Evolutionary conservation across 164 flowering plant species (phyloP).

Genomic region (Berberis vulgaris): DNA sequence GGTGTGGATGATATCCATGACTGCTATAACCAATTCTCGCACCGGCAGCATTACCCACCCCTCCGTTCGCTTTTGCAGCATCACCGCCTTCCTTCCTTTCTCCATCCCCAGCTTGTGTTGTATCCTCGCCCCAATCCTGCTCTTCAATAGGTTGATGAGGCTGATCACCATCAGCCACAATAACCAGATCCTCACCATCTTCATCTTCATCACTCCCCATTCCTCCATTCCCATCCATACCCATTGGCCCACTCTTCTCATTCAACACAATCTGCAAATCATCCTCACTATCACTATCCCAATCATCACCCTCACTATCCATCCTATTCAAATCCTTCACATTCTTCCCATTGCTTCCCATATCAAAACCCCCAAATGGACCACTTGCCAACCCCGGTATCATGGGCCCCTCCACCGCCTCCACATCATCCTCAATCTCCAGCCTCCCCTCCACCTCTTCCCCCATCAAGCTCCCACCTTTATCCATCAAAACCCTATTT

Average conservation of each 20-base stretch:
- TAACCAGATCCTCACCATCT: slow-evolving; percentile 67
- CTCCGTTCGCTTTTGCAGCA: slow-evolving; percentile 37
- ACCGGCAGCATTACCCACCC: slow-evolving; percentile 18
- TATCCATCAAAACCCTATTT: slow-evolving; percentile 9
- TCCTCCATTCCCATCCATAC: slow-evolving; percentile 34
- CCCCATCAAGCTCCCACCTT: slow-evolving; percentile 11
- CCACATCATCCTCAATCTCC: slow-evolving; percentile 25
- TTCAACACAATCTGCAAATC: slow-evolving; percentile 94
- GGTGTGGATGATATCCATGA: slow-evolving; percentile 74
- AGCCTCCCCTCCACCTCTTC: slow-evolving; percentile 21
- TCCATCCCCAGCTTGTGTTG: slow-evolving; percentile 36
- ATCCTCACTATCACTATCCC: slow-evolving; percentile 96
- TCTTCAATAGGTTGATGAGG: slow-evolving; percentile 47
- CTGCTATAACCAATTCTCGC: slow-evolving; percentile 61
- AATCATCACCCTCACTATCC: slow-evolving; percentile 60
- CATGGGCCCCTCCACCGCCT: slow-evolving; percentile 24
- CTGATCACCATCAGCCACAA: slow-evolving; percentile 48
- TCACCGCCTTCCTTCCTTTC: slow-evolving; percentile 70
- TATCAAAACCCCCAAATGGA: slow-evolving; percentile 9
- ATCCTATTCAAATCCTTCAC: slow-evolving; percentile 19
- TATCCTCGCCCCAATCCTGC: slow-evolving; percentile 70
- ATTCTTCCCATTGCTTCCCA: slow-evolving; percentile 1
- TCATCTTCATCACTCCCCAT: slow-evolving; percentile 49
- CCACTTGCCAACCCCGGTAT: slow-evolving; percentile 55
- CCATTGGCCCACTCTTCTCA: slow-evolving; percentile 37